A percentile compares a stretch with the other conserved stretches of the same genome.
These are phyloP conservation scores for Thalassiosira profunda DNA, from an alignment of 108 stramenopile genomes.

Conservation along the genomic window DNA sequence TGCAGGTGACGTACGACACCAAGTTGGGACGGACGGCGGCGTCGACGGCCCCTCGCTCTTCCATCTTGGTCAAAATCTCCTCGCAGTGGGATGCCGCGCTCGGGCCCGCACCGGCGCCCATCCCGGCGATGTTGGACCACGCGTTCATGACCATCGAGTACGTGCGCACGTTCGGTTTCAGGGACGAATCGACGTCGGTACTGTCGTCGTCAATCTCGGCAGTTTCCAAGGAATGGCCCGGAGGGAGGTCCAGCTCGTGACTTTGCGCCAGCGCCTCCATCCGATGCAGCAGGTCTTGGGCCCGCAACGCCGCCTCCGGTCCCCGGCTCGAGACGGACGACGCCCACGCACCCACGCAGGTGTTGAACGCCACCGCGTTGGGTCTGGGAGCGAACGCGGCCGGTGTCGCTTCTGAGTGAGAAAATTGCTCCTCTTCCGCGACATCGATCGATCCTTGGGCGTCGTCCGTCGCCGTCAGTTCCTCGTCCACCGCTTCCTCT, in stretches of 20 bases:
- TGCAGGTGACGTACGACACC: conserved; percentile 42
- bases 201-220: conserved; percentile 6
- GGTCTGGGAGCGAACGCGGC: conserved; percentile 24
- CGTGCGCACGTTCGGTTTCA: conserved; percentile 50
- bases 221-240: neutral
- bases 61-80: conserved; percentile 40
- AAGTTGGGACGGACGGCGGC: conserved; percentile 35
- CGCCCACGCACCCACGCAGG: conserved; percentile 49
- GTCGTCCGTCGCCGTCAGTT: neutral
- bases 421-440: neutral
- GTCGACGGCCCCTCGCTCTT: conserved; percentile 22
- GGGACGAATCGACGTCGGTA: conserved; percentile 7
- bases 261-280: conserved; percentile 37
- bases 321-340: conserved; percentile 6
- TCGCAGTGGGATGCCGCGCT: conserved; percentile 40
- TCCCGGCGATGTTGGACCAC: conserved; percentile 40
- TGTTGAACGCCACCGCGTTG: conserved; percentile 55
- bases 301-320: conserved; percentile 44
- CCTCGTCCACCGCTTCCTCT: conserved; percentile 12
- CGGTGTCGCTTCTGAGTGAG: neutral
- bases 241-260: conserved; percentile 42
- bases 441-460: neutral
- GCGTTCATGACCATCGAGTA: conserved; percentile 63
- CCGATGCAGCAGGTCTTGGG: conserved; percentile 48
- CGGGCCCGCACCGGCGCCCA: conserved; percentile 23